Evolutionary conservation across 352 stramenopile genomes (phyloP), one percentile per base, ranked within the genome.

Genomic region (Globisporangium canariense): DNA sequence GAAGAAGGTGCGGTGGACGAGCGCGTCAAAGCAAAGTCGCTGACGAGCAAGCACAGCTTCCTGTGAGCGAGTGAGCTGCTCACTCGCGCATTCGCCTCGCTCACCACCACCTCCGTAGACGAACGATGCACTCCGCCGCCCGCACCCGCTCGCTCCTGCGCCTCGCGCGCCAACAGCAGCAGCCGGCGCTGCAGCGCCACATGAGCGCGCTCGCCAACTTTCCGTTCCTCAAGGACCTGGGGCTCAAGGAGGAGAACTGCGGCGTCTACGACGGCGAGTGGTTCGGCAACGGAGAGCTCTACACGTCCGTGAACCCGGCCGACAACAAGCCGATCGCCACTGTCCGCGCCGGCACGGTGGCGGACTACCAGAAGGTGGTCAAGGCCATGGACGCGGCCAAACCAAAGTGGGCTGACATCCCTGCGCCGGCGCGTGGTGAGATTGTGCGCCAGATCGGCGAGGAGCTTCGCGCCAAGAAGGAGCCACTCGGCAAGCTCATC

Each of bases 361-460:
- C 73, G 10, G 91, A 98, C 73, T 97, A 97, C 65, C 65, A 95
- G 51, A 71, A 87, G 55, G 89, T 91, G 57, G 80, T 97, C 54
- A 68, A 66, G 10, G 81, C 80, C 62, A 97, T 97, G 86, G 78
- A 95, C 47, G 71, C 75, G 18, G 89, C 84, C 65, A 97, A 97
- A 72, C 71, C 74, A 7, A 67, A 89, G 59, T 98, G 91, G 91
- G 78, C 83, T 50, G 75, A 91, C 45, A 78, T 94, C 5, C 92
- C 92, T 1, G 91, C 90, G n/a, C 92, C 92, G 7, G 71, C 68
- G 41, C 89, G 92, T 32, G 92, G 92, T 58, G 92, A 98, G 76
- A 94, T 97, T 49, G 92, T 98, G 59, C 87, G 91, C 45, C 89
- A 97, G 77, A 97, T 98, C 62, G 91, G 90, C 62, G 76, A 96